Percentiles rank a stretch among this genome's conserved stretches.
These are phyloP conservation scores for Echria macrotheca DNA, from an alignment of 495 filamentous ascomycete species.

Conservation along the genomic window DNA sequence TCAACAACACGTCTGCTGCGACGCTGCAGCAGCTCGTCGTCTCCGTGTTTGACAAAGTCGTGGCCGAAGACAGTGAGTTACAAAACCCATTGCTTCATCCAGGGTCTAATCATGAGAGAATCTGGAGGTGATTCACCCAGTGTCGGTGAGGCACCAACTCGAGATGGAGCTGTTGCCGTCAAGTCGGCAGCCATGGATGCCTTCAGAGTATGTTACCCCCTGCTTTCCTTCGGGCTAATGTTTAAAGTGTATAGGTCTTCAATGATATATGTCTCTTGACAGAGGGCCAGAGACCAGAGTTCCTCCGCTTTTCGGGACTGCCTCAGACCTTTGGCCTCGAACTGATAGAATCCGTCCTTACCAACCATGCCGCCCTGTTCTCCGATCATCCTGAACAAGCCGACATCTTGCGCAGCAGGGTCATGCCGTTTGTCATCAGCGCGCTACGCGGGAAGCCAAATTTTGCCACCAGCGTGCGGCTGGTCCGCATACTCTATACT, in stretches of 20 bases:
- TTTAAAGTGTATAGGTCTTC: slow-evolving; percentile 53
- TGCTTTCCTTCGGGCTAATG: slow-evolving; percentile 3
- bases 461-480: slow-evolving; percentile 78
- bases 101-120: slow-evolving; percentile 18
- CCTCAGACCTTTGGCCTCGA: slow-evolving; percentile 81
- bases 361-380: slow-evolving; percentile 79
- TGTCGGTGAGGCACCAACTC: slow-evolving; percentile 56
- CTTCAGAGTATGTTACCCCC: slow-evolving; percentile 49
- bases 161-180: slow-evolving; percentile 58
- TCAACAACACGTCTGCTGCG: slow-evolving; percentile 90
- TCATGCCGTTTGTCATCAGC: slow-evolving; percentile 78
- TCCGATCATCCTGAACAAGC: slow-evolving; percentile 72
- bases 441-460: slow-evolving; percentile 69
- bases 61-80: slow-evolving; percentile 66
- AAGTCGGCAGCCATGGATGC: slow-evolving; percentile 80
- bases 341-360: slow-evolving; percentile 81
- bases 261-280: slow-evolving; percentile 85
- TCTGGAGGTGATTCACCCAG: slow-evolving; percentile 46
- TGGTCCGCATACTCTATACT: slow-evolving; percentile 74
- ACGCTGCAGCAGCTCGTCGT: slow-evolving; percentile 92
- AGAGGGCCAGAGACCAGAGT: slow-evolving; percentile 75
- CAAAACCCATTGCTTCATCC: neutral
- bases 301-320: slow-evolving; percentile 67
- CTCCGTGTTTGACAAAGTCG: slow-evolving; percentile 87
- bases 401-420: slow-evolving; percentile 66